Evolutionary conservation across 2,329 filamentous ascomycete species (phyloP).

Genomic region (Calonectria henricotiae): DNA sequence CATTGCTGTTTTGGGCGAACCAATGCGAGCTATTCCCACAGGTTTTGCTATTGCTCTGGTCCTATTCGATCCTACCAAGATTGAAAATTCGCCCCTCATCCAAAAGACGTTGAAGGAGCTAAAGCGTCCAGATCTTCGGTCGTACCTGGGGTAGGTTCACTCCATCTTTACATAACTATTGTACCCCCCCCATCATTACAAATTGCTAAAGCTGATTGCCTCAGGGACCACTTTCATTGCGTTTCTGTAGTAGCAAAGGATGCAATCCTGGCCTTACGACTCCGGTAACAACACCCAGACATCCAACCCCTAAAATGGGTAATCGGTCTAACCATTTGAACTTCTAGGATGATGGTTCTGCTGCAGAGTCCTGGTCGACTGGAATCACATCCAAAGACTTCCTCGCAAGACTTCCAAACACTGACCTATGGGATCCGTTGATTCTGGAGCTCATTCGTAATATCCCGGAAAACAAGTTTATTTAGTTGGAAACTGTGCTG

Average conservation of each 20-base stretch:
- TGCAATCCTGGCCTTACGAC: background rate
- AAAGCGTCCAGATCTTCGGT: background rate
- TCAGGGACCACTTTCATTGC: background rate
- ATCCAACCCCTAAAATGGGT: background rate
- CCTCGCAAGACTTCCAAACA: background rate
- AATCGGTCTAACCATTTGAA: background rate
- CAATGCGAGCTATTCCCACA: background rate
- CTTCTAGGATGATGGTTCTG: background rate
- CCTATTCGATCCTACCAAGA: background rate
- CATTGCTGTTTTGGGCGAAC: background rate
- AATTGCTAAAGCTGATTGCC: background rate
- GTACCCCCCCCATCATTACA: no score
- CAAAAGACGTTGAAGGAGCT: background rate
- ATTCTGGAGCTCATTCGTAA: background rate
- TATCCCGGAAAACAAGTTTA: background rate
- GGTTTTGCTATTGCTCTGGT: background rate
- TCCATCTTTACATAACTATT: no score
- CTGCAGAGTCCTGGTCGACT: background rate
- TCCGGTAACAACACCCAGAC: background rate
- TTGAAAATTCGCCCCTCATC: background rate
- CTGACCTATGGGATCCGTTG: background rate
- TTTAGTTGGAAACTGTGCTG: background rate
- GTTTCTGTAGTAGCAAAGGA: background rate
- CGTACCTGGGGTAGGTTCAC: background rate
- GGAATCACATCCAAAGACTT: conserved; percentile 1